phyloP scores from a whole-genome alignment of 495 filamentous ascomycete species.

The Xylaria castorea region DNA sequence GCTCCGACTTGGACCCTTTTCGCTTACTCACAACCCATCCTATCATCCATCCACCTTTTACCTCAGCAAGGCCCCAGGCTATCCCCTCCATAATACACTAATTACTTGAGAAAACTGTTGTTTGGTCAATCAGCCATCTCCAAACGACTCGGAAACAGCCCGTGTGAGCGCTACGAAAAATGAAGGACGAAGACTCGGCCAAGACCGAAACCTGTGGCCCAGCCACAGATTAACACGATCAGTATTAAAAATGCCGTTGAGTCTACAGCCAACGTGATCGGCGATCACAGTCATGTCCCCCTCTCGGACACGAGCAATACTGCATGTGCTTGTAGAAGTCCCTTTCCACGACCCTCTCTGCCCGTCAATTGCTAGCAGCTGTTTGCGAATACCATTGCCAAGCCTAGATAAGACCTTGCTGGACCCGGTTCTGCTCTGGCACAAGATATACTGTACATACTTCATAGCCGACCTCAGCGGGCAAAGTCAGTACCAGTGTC shows the following conservation, averaged over 20 bases:
- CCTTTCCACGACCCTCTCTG: background rate
- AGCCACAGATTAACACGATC: background rate
- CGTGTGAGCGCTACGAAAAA: background rate
- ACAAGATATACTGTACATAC: background rate
- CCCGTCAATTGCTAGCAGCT: background rate
- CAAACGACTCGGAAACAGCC: background rate
- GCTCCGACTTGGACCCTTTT: conserved; percentile 6
- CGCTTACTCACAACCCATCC: background rate
- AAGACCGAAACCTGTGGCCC: background rate
- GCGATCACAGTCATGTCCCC: background rate
- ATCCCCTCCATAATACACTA: background rate
- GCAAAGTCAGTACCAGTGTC: background rate
- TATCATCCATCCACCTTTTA: background rate
- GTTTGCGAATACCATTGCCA: background rate
- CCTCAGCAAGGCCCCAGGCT: background rate
- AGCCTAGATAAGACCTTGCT: background rate
- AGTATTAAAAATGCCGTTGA: background rate
- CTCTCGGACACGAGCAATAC: background rate
- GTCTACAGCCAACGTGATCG: background rate
- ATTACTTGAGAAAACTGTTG: background rate
- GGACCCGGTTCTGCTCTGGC: background rate
- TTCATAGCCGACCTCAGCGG: conserved; percentile 13
- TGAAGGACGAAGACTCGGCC: background rate
- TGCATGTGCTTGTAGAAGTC: background rate
- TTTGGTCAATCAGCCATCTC: background rate